Percentiles rank a stretch among this genome's conserved stretches.
Evolutionary conservation across 306 rosid genomes (phyloP).

Genomic region (Sindora glabra): DNA sequence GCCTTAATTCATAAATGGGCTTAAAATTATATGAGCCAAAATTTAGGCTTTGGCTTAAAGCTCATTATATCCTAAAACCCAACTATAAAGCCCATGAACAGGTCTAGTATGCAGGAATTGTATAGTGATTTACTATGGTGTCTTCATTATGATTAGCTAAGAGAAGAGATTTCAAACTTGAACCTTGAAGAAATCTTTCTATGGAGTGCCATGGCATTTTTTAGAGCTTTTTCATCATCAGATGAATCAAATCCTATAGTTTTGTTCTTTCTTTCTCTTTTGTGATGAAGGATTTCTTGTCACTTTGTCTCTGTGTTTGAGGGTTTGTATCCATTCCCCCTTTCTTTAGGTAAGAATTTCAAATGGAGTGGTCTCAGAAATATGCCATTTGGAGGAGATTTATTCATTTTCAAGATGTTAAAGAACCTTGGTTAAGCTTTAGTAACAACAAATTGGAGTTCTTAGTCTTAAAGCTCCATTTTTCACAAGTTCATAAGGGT

Average conservation of each 20-base stretch:
- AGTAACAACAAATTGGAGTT: too few species aligned
- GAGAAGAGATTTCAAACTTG: conserved; percentile 24
- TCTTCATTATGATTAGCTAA: conserved; percentile 31
- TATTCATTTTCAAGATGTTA: conserved; percentile 41
- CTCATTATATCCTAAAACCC: too few species aligned
- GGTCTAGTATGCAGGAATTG: conserved; percentile 27
- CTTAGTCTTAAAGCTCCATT: too few species aligned
- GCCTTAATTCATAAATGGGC: too few species aligned
- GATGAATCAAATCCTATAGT: conserved; percentile 18
- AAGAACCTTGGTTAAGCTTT: too few species aligned
- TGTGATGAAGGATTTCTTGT: conserved; percentile 47
- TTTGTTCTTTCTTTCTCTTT: conserved; percentile 20
- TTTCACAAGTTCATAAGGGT: too few species aligned
- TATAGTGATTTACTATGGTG: conserved; percentile 57
- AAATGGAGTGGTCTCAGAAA: conserved; percentile 14
- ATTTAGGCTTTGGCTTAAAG: too few species aligned
- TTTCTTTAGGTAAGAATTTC: conserved; percentile 33
- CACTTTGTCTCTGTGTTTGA: conserved; percentile 81
- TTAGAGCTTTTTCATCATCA: conserved; percentile 9
- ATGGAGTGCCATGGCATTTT: conserved; percentile 30
- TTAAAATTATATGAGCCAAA: too few species aligned
- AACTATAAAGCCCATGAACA: too few species aligned
- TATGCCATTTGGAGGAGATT: conserved; percentile 10
- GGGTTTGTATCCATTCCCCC: conserved; percentile 79
- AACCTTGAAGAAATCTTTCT: conserved; percentile 32